phyloP scores from a whole-genome alignment of 1,139 yeast genomes.

The Kodamaea plutei region DNA sequence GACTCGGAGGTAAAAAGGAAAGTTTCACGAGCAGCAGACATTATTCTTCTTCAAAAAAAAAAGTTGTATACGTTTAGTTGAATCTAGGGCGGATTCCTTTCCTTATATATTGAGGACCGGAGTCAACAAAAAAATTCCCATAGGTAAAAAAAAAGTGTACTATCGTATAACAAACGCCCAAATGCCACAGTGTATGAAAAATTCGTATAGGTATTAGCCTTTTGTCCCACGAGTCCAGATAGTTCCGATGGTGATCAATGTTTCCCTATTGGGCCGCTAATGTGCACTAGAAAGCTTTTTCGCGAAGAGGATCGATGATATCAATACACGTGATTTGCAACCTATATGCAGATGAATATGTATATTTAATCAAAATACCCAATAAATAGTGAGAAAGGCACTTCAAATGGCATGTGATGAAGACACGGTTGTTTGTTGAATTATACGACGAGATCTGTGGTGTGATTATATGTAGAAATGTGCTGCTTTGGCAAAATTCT shows the following conservation, averaged over 20 bases:
- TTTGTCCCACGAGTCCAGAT: conserved; percentile 3
- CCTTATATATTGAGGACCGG: conserved; percentile 1
- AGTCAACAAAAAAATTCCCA: background rate
- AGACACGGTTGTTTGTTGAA: too few relatives aligned
- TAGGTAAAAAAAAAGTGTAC: background rate
- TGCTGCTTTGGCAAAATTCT: too few relatives aligned
- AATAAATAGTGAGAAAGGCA: too few relatives aligned
- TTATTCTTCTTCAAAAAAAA: conserved; percentile 3
- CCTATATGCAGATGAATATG: conserved; percentile 3
- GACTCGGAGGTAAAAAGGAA: conserved; percentile 94
- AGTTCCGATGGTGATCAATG: conserved; percentile 1
- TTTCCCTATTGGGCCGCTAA: background rate
- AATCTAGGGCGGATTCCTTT: background rate
- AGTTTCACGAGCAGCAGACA: conserved; percentile 31
- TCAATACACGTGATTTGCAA: conserved; percentile 6
- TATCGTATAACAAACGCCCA: background rate
- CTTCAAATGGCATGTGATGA: too few relatives aligned
- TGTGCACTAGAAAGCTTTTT: too few relatives aligned
- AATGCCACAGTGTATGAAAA: conserved; percentile 7
- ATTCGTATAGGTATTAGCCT: background rate
- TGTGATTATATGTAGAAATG: too few relatives aligned
- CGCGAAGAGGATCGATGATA: conserved; percentile 3
- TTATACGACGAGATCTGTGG: too few relatives aligned
- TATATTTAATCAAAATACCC: too few relatives aligned
- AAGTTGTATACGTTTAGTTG: background rate